Base-by-base conservation (phyloP, 1,139 yeast genomes). In the Sporopachydermia cereana region DNA sequence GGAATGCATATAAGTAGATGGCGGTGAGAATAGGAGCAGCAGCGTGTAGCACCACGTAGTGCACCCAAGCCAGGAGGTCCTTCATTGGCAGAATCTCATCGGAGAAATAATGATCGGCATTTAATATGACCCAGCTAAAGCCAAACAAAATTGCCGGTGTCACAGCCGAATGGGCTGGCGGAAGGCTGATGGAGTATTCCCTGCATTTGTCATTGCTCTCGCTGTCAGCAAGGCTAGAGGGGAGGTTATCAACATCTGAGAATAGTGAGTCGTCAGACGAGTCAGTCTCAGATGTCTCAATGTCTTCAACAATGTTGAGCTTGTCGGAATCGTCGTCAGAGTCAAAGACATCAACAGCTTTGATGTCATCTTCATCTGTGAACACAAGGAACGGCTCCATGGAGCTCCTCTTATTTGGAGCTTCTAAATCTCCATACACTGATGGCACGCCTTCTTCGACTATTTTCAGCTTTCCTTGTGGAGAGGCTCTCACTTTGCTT, bases 1-100 rank as follows among this genome's bases (percentile, higher is more conserved):
- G 83, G 66, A 78, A 79, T n/a, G 77, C 72, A 55, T 79, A 79
- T 12, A 79, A 63, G 63, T 79, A 79, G 29, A 77, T 69, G 1
- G 80, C 74, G 0, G 82, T 76, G 47, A 77, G 57, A n/a, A 79
- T 71, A 1, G 85, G 84, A 3, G 72, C 76, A 22, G 73, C 66
- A 43, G 79, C 65, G 57, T 79, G 86, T 36, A 76, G 67, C 24
- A 79, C 57, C 14, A 79, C 83, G 55, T 79, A 79, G 30, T 76
- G 74, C 43, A 69, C 57, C 80, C 83, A 76, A 2, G 84, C 79
- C 25, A 69, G 47, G 21, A 77, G 49, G 56, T 79, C 84, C 51
- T 73, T 69, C 12, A 67, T 61, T 4, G 64, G 54, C 46, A 65
- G 52, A 27, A 54, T 55, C 42, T 59, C 60, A 36, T 59, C 57